Evolutionary conservation across 129 eudicot species (phyloP).

Genomic region (Chrysanthemum seticuspe): DNA sequence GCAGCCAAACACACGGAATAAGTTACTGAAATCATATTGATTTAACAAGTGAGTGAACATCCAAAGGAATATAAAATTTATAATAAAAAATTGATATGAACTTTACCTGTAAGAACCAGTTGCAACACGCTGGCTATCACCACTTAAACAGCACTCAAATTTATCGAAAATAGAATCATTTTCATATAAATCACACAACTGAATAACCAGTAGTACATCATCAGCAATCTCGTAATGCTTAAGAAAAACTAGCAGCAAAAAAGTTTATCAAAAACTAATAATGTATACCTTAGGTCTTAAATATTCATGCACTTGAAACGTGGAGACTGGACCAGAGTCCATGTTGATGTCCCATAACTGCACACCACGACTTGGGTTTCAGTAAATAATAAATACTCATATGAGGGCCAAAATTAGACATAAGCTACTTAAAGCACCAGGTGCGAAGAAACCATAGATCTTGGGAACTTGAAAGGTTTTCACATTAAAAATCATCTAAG

Average conservation of each 20-base stretch:
- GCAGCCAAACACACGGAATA: constrained; percentile 88
- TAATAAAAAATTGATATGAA: neutral
- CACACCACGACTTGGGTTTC: constrained; percentile 1
- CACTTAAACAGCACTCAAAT: constrained; percentile 96
- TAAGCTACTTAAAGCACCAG: neutral
- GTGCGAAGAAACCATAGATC: constrained; percentile 10
- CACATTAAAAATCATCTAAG: constrained; percentile 1
- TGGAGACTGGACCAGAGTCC: constrained; percentile 91
- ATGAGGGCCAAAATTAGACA: neutral
- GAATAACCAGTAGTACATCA: constrained; percentile 26
- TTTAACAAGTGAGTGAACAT: constrained; percentile 3
- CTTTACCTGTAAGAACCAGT: constrained; percentile 94
- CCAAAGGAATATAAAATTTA: neutral
- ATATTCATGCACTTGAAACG: constrained; percentile 91
- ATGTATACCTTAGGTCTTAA: constrained; percentile 82
- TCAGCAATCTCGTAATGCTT: constrained; percentile 20
- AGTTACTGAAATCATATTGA: constrained; percentile 56
- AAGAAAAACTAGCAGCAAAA: neutral
- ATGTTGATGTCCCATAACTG: constrained; percentile 97
- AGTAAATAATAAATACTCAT: constrained; percentile 13
- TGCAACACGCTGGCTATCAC: constrained; percentile 88
- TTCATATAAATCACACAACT: constrained; percentile 91
- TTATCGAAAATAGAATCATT: constrained; percentile 96
- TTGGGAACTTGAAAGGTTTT: neutral
- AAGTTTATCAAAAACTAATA: neutral